phyloP scores from a whole-genome alignment of 148 eudicot species.

The Oxyria digyna region DNA sequence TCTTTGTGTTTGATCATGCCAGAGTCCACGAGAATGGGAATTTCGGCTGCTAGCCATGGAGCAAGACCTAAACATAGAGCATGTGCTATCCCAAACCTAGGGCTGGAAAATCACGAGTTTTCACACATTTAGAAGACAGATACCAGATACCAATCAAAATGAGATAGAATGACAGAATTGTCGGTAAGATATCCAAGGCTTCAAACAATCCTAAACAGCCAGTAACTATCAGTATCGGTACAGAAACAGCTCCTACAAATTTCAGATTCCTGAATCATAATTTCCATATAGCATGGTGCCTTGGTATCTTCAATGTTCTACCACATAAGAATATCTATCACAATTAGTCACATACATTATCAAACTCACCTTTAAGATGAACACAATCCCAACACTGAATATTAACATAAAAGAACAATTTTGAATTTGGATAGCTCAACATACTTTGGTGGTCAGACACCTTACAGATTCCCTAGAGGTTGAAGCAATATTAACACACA shows the following conservation, averaged over 20 bases:
- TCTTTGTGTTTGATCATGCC: conserved; percentile 98
- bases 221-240: background rate
- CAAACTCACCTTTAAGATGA: no score
- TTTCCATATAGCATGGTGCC: background rate
- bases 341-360: no score
- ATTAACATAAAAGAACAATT: no score
- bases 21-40: conserved; percentile 93
- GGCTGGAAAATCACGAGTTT: conserved; percentile 31
- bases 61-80: conserved; percentile 97
- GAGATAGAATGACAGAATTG: background rate
- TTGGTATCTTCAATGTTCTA: background rate
- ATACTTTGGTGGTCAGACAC: no score
- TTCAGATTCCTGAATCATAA: background rate
- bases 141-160: background rate
- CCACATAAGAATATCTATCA: background rate
- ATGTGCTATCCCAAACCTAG: conserved; percentile 96
- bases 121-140: background rate
- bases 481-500: no score
- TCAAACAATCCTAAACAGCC: no score
- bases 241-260: background rate
- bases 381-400: no score
- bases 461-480: no score
- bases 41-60: conserved; percentile 98
- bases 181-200: no score
- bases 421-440: background rate